Base-by-base conservation (phyloP, 1,139 yeast species). In the Pichia cactophila region DNA sequence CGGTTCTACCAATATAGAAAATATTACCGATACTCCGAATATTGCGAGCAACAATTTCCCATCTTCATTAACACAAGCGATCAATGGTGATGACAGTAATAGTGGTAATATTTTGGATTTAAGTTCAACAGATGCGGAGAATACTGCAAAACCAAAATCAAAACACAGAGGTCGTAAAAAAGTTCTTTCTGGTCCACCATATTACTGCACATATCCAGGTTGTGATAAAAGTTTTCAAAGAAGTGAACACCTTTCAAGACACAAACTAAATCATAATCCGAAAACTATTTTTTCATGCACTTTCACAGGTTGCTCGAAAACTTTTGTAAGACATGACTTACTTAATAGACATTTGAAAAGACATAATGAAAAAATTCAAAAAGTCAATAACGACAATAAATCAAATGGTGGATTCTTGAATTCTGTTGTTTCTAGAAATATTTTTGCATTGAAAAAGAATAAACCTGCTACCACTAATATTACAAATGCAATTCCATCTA, bases 271-370 rank as follows among this genome's bases (percentile, higher is more conserved):
- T 46, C 71, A 67, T 49, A 60, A 63, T 38, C 66, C 69, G 2
- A 61, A 63, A 33, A 60, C 60, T 45, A 65, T 80, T 5, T 80
- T 69, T 56, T 66, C 64, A 29, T 81, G 87, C 58, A 60, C 70
- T 1, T 73, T 74, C 67, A 46, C 56, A 3, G 50, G 69, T 7
- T 81, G 87, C 58, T 61, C 66, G 5, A 78, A 77, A 60, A 77
- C 83, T 1, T 81, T 81, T 69, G 86, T 81, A 1, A 69, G 86
- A 31, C 74, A 72, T 49, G 86, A 80, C 59, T 61, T 80, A 41
- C 61, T 71, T 26, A 69, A 67, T 5, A 64, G 85, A 46, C 86
- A 80, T 59, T 57, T 73, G 46, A 77, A 75, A 56, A 64, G 84
- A 35, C 85, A 80, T 52, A 59, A 58, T n/a, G 48, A 45, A n/a